Evolutionary conservation across 192 early-diverging fungal genomes (phyloP), one percentile per base, ranked within the genome.

Genomic region (Coemansia aciculifera): DNA sequence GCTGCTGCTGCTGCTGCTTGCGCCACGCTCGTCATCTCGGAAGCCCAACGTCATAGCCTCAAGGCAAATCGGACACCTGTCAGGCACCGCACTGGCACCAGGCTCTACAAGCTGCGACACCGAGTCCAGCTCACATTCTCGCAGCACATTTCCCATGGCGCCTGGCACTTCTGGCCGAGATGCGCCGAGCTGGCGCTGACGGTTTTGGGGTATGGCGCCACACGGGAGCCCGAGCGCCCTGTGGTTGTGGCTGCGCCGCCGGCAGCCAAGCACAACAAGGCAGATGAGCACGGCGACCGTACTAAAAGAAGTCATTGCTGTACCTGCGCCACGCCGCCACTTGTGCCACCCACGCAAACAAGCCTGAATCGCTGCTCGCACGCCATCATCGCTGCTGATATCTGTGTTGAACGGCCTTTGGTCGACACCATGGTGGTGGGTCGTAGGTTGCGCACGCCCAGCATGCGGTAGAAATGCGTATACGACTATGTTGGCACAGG

Each of bases 11-110:
- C 51, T 43, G n/a, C 42, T 38, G 39, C 44, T 40, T 12, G 23
- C 32, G 34, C 15, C 56, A n/a, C 3, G 44, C 19, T 4, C 31
- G 27, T 13, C 29, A 31, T 56, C 54, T 56, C 31, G 54, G 54
- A 56, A 56, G 31, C 31, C 29, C 29, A 11, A 31, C 29, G 54
- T 31, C 54, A 56, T 61, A 0, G 29, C 13, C 27, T 79, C 77
- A 15, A 79, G 62, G 54, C 77, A 79, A 15, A 79, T 74, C 23
- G 72, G 52, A 34, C 77, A 79, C 23, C 40, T 36, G n/a, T 69
- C 67, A 2, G 52, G 31, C 31, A 17, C 46, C 0, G 11, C 19
- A 19, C 29, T 23, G 23, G 12, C 32, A 38, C 4, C 8, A 11
- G 46, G 37, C 59, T 43, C 40, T 32, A 66, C 23, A 10, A 75